Conservation (phyloP, 495 filamentous ascomycete species). For the Penicillium paxilli region DNA sequence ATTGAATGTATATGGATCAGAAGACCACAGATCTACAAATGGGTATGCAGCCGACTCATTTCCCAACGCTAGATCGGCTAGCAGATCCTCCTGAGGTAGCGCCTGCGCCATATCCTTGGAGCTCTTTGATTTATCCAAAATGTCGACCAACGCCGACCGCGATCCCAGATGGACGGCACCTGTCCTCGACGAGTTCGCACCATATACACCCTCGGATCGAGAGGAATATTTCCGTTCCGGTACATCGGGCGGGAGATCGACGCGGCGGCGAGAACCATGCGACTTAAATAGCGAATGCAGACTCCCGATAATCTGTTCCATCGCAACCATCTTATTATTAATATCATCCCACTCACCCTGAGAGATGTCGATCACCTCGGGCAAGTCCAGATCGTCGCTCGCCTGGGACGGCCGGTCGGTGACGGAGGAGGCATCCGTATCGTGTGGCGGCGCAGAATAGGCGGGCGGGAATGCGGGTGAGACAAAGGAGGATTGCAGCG, state of each 20-base stretch:
- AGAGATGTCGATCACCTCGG: conserved; percentile 38
- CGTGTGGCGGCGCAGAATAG: conserved; percentile 3
- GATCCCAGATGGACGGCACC: conserved; percentile 58
- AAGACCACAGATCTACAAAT: conserved; percentile 65
- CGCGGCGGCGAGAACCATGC: conserved; percentile 27
- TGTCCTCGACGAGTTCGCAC: conserved; percentile 40
- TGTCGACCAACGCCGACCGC: conserved; percentile 54
- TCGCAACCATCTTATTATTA: conserved; percentile 43
- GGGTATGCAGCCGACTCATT: conserved; percentile 79
- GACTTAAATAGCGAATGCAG: conserved; percentile 36
- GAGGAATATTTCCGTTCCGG: conserved; percentile 18
- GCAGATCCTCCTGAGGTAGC: conserved; percentile 74
- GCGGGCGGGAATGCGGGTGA: conserved; percentile 11
- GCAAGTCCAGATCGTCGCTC: conserved; percentile 22
- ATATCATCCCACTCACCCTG: conserved; percentile 48
- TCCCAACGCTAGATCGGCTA: conserved; percentile 77
- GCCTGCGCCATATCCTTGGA: conserved; percentile 45
- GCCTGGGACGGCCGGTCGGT: conserved; percentile 12
- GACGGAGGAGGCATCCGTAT: conserved; percentile 13
- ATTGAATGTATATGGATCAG: conserved; percentile 66
- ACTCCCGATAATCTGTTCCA: conserved; percentile 45
- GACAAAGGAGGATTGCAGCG: conserved; percentile 17
- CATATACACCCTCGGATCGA: conserved; percentile 48
- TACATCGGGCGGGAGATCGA: conserved; percentile 8
- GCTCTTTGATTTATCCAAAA: conserved; percentile 40